phyloP scores from a whole-genome alignment of 208 protist species.

The Phytomonas sp. region DNA sequence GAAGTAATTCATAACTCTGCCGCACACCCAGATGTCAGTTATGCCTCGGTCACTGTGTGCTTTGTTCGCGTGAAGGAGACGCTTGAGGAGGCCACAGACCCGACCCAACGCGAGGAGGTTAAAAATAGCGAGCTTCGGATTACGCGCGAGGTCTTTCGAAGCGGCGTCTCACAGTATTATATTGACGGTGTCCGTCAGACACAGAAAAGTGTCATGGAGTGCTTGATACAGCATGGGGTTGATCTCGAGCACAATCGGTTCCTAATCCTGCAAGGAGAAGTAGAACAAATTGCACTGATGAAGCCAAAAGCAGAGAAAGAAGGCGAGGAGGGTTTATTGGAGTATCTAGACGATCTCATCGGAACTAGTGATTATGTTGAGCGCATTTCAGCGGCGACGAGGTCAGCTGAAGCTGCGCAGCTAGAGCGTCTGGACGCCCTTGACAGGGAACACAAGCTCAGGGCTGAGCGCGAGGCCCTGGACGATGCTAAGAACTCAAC shows the following conservation, averaged over 20 bases:
- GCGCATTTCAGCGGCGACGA: slow-evolving; percentile 83
- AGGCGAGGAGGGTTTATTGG: slow-evolving; percentile 97
- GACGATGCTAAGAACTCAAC: slow-evolving; percentile 93
- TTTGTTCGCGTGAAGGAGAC: slow-evolving; percentile 92
- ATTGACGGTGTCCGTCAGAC: slow-evolving; percentile 65
- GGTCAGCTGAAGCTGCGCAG: slow-evolving; percentile 88
- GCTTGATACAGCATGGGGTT: slow-evolving; percentile 94
- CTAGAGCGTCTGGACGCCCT: slow-evolving; percentile 88
- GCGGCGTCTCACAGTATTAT: slow-evolving; percentile 95
- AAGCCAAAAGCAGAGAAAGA: slow-evolving; percentile 97
- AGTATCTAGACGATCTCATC: slow-evolving; percentile 99
- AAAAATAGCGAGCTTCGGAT: slow-evolving; percentile 89
- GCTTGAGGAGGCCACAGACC: slow-evolving; percentile 54
- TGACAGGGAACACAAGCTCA: slow-evolving; percentile 88
- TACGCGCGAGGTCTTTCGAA: slow-evolving; percentile 85
- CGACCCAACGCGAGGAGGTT: slow-evolving; percentile 83
- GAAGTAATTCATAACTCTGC: slow-evolving; percentile 99
- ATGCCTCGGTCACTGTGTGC: slow-evolving; percentile 95
- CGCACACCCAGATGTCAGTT: slow-evolving; percentile 84
- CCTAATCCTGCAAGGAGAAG: slow-evolving; percentile 99
- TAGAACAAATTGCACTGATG: slow-evolving; percentile 99
- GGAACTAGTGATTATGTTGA: slow-evolving; percentile 91
- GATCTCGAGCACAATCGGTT: slow-evolving; percentile 99
- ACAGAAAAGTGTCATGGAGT: slow-evolving; percentile 77
- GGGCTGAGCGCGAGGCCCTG: slow-evolving; percentile 92